These are phyloP conservation scores for Immersiella caudata DNA, from an alignment of 495 filamentous ascomycete genomes.

Conservation along the genomic window DNA sequence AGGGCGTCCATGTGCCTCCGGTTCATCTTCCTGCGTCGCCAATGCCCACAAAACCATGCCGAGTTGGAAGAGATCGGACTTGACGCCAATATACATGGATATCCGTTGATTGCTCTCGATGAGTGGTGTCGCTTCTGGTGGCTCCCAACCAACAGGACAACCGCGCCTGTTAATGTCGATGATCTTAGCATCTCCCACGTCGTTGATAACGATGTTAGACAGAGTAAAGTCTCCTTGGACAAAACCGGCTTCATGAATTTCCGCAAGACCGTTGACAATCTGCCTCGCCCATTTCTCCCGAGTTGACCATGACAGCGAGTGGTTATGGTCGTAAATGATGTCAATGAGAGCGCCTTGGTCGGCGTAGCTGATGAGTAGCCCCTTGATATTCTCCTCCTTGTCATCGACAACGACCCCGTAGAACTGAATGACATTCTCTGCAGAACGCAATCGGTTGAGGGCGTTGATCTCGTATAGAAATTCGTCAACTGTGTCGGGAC, in stretches of 20 bases:
- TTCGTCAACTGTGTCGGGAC: conserved; percentile 93
- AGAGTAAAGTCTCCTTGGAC: conserved; percentile 98
- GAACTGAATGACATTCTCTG: conserved; percentile 81
- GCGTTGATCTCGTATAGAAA: conserved; percentile 99
- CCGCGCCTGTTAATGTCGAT: conserved; percentile 98
- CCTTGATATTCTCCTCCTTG: conserved; percentile 72
- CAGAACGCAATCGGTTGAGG: conserved; percentile 72
- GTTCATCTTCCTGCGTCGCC: conserved; percentile 85
- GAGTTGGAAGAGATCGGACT: conserved; percentile 92
- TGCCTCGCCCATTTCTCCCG: conserved; percentile 92
- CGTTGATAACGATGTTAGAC: conserved; percentile 94
- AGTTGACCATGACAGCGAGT: conserved; percentile 68
- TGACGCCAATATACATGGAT: conserved; percentile 97
- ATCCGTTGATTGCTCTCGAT: conserved; percentile 92
- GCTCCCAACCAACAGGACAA: conserved; percentile 97
- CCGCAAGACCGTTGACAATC: conserved; percentile 85
- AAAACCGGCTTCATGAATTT: conserved; percentile 95
- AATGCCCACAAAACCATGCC: conserved; percentile 98
- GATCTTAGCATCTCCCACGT: conserved; percentile 83
- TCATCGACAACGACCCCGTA: conserved; percentile 90
- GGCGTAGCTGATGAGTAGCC: conserved; percentile 87
- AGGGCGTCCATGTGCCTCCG: conserved; percentile 78
- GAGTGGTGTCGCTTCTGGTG: conserved; percentile 84
- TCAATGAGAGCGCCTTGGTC: conserved; percentile 89
- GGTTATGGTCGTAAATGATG: conserved; percentile 75